Evolutionary conservation across 352 stramenopile genomes (phyloP).

Genomic region (Pythium folliculosum): DNA sequence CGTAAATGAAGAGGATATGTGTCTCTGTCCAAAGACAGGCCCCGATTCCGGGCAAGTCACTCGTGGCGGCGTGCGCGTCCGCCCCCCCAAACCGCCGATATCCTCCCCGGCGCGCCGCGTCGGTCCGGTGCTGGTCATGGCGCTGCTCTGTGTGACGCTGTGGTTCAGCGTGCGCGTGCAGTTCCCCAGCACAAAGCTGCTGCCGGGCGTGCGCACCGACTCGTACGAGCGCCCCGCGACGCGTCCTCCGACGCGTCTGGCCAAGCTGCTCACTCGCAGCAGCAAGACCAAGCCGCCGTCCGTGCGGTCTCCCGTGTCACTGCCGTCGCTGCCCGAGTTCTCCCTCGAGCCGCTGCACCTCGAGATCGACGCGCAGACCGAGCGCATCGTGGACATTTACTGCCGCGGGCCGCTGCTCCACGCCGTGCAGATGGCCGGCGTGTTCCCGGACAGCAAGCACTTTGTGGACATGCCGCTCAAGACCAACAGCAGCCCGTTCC

Average conservation of each 20-base stretch:
- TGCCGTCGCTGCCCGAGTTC: conserved; percentile 26
- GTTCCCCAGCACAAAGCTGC: conserved; percentile 6
- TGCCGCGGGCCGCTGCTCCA: conserved; percentile 67
- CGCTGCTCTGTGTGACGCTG: conserved; percentile 19
- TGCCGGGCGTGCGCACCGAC: conserved; percentile 21
- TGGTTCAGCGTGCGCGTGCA: conserved; percentile 21
- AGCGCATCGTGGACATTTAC: conserved; percentile 77
- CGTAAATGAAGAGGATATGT: conserved; percentile 26
- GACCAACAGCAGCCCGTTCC: conserved; percentile 63
- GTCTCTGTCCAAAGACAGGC: conserved; percentile 24
- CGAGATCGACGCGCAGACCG: conserved; percentile 43
- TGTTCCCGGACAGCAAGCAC: conserved; percentile 91
- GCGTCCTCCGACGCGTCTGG: conserved; percentile 5
- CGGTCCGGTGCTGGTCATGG: conserved; percentile 20
- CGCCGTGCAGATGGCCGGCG: conserved; percentile 62
- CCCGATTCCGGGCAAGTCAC: conserved; percentile 8
- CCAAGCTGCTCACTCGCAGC: neutral
- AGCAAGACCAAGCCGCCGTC: neutral
- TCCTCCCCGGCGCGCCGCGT: conserved; percentile 3
- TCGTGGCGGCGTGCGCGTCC: conserved; percentile 15
- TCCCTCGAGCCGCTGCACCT: conserved; percentile 26
- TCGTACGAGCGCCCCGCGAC: conserved; percentile 1
- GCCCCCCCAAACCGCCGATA: neutral
- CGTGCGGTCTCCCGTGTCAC: neutral
- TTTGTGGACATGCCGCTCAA: conserved; percentile 95